Base-by-base conservation (phyloP, 2,329 filamentous ascomycete species). In the Fusarium agapanthi region DNA sequence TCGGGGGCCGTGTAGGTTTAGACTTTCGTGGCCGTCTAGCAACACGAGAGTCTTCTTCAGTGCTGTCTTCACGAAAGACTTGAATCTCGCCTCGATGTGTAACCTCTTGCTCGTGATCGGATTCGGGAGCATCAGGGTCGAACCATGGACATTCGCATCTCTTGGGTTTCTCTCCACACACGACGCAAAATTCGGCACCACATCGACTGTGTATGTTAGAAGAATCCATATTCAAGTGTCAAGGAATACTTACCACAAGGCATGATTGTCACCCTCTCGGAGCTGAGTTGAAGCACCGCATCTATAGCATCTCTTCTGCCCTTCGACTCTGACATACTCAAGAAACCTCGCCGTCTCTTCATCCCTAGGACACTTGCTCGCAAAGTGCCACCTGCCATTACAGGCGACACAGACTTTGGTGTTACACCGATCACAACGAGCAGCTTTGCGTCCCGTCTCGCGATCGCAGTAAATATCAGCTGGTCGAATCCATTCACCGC, bases 211-310 rank as follows among this genome's bases (percentile, higher is more conserved):
- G 64, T 13, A 20, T 44, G 47, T 75, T 58, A 79, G 72, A 32
- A 64, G 15, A 24, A 41, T 60, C 38, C n/a, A 24, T 18, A 20
- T 9, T 4, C 4, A 5, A 13, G 16, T 7, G 13, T 2, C 0
- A 16, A 50, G 9, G 16, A 38, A 24, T 37, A 83, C 89, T 82
- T 85, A 93, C 91, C 94, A 97, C 34, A 90, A 94, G 89, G 97
- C 95, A 79, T 95, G 94, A 82, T 95, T 95, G 81, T 92, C 95
- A 48, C 94, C 94, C 80, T 95, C 93, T 75, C 92, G 92, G 55
- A 94, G 83, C 80, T 97, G 93, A 48, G 97, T 92, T 84, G 93
- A 87, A 43, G 88, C 86, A 71, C 88, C 89, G 82, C 95, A 97
- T 70, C 86, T 90, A 78, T 90, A 91, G 80, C 94, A 97, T 51